Evolutionary conservation across 2,329 filamentous ascomycete genomes (phyloP), one percentile per base, ranked within the genome.

Genomic region (Lasiodiplodia hormozganensis): DNA sequence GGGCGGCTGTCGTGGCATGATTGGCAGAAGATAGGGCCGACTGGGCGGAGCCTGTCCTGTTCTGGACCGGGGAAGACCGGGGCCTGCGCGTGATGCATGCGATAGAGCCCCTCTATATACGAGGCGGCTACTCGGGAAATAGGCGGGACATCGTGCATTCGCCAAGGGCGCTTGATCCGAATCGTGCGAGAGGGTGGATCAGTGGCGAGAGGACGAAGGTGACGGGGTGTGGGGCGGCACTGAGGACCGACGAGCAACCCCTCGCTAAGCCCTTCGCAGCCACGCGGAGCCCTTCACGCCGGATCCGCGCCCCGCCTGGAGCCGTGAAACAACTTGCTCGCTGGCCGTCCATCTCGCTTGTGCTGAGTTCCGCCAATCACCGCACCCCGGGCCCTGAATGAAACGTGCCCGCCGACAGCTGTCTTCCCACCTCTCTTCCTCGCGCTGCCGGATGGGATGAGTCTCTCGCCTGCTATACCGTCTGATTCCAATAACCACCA

Each of bases 221-320:
- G 60, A 52, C 5, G 12, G 51, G 5, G n/a, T 31, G 60, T 52
- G 60, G 60, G 60, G 60, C 43, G 60, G 58, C 40, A 31, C 40
- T 62, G 28, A 52, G 60, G 47, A 52, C 60, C 60, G 57, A 40
- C 12, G 10, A 16, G 60, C 31, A 14, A 11, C 58, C 40, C 60
- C 28, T 52, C 43, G 47, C 60, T 64, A 64, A 31, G 28, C 60
- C 60, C 58, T 21, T n/a, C 18, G 25, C 25, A 36, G 58, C 58
- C 40, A 62, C 58, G 47, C 58, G 60, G 43, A 64, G 60, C 14
- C 47, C 2, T n/a, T 31, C 28, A 23, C 47, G 31, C 43, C 43
- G 60, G 60, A n/a, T 16, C 8, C 47, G 11, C 60, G 60, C 23
- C 60, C 60, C 43, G 60, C 60, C 31, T 62, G 40, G 5, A 62